Conservation (phyloP, 2,329 filamentous ascomycete genomes). For the Talaromyces sp. region DNA sequence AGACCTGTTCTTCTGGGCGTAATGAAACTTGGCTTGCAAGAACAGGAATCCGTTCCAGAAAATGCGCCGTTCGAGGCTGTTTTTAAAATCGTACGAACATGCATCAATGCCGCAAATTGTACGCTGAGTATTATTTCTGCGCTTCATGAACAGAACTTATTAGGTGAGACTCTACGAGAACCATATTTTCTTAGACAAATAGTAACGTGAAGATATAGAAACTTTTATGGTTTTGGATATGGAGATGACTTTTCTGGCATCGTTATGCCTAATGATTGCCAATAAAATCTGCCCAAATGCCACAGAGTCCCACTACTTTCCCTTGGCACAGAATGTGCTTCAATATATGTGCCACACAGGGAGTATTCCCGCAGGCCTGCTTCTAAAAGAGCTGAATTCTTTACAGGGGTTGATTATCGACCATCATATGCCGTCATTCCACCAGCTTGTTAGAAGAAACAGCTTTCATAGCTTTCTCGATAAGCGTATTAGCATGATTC, state of each 20-base stretch:
- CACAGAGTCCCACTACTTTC: not conserved
- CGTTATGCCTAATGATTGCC: not conserved
- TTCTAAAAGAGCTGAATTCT: conserved; percentile 1
- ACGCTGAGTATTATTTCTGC: conserved; percentile 6
- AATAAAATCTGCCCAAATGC: not conserved
- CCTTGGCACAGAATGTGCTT: not conserved
- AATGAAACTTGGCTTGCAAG: not conserved
- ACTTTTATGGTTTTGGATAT: conserved; percentile 4
- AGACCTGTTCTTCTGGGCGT: not conserved
- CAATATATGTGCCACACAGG: conserved; percentile 7
- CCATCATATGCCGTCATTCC: not conserved
- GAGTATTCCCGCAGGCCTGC: conserved; percentile 3
- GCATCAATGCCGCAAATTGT: conserved; percentile 3
- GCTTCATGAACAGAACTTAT: conserved; percentile 5
- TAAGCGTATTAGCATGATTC: not conserved
- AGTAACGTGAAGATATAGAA: not conserved
- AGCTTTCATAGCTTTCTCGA: not conserved
- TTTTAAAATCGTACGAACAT: not conserved
- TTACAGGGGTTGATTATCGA: not conserved
- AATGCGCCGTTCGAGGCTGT: not conserved
- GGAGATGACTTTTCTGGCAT: conserved; percentile 4
- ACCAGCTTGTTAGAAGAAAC: not conserved
- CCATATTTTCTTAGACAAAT: not conserved
- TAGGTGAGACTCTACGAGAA: not conserved
- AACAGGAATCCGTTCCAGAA: not conserved